Evolutionary conservation across 495 filamentous ascomycete genomes (phyloP).

Genomic region (Peziza echinospora): DNA sequence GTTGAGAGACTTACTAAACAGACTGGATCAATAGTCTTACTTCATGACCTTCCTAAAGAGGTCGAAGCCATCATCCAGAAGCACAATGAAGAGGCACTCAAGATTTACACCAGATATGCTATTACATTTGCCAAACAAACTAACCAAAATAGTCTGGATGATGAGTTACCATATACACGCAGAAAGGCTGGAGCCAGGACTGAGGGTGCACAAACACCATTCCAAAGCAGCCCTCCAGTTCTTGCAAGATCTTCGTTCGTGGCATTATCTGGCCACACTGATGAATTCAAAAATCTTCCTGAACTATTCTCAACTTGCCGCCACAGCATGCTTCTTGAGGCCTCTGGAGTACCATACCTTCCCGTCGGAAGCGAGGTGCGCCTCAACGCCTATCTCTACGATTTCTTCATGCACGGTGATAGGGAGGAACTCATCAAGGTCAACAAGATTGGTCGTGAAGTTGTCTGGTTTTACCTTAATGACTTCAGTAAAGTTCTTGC

Average conservation of each 20-base stretch:
- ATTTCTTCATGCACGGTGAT: constrained; percentile 55
- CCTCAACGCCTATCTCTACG: constrained; percentile 49
- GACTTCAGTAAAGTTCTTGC: constrained; percentile 51
- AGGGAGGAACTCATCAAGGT: constrained; percentile 29
- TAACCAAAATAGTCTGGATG: constrained; percentile 26
- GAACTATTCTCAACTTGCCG: constrained; percentile 43
- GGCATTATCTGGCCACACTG: constrained; percentile 44
- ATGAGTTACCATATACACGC: constrained; percentile 34
- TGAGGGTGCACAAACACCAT: background rate
- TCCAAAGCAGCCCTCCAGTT: constrained; percentile 19
- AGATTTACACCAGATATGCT: constrained; percentile 45
- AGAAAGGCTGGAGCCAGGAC: background rate
- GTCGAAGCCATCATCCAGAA: constrained; percentile 31
- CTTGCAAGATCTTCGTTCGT: constrained; percentile 41
- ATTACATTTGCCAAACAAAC: constrained; percentile 44
- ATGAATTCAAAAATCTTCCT: constrained; percentile 36
- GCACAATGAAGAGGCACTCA: constrained; percentile 42
- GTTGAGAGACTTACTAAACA: constrained; percentile 13
- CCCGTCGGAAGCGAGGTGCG: constrained; percentile 28
- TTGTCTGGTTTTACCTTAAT: constrained; percentile 40
- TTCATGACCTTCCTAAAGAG: constrained; percentile 32
- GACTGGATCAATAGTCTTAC: constrained; percentile 18
- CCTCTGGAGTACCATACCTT: constrained; percentile 45
- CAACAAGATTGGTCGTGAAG: constrained; percentile 38
- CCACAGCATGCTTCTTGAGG: constrained; percentile 47